Evolutionary conservation across 2,329 filamentous ascomycete genomes (phyloP), one percentile per base, ranked within the genome.

Genomic region (Cercospora zeina): DNA sequence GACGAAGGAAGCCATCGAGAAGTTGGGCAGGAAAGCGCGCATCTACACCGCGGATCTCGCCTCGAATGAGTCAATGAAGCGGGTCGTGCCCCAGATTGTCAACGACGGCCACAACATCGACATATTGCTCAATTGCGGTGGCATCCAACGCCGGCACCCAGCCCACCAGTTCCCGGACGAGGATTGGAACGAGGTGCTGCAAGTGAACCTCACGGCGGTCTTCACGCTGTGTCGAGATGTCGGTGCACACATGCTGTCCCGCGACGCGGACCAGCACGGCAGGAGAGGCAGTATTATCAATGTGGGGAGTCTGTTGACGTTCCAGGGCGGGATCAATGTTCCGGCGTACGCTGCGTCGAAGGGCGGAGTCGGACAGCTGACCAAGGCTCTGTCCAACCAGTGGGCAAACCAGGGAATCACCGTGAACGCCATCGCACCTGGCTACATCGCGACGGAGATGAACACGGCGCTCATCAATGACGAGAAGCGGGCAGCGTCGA

Each of bases 381-480:
- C 91, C 56, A 96, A 95, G 79, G 88, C 88, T 27, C 81, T 96
- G 62, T 87, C 87, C 51, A 96, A 96, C 73, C 90, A 96, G 78
- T 96, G 92, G 92, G 86, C 87, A 0, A 76, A 80, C n/a, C 83
- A 86, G 71, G 91, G 91, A 1, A 83, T 96, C 65, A 90, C 84
- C 0, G 91, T 96, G 42, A 96, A 96, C 75, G 90, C 89, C 7
- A 90, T 96, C 72, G 91, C 92, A 1, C 92, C 92, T 0, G 92
- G 92, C 0, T 96, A 96, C 76, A 90, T 96, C 69, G 89, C 85
- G 54, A 96, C 92, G n/a, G 92, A 96, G 64, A 96, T 96, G 93
- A 97, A 96, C 75, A 83, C 82, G 67, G 92, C 91, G 2, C 77
- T 97, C 71, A 85, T 96, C 47, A 84, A 87, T 55, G 87, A 96